Percentiles rank a stretch among this genome's conserved stretches.
phyloP scores from a whole-genome alignment of 176 grass and related monocot species.

The Cenchrus purpureus region DNA sequence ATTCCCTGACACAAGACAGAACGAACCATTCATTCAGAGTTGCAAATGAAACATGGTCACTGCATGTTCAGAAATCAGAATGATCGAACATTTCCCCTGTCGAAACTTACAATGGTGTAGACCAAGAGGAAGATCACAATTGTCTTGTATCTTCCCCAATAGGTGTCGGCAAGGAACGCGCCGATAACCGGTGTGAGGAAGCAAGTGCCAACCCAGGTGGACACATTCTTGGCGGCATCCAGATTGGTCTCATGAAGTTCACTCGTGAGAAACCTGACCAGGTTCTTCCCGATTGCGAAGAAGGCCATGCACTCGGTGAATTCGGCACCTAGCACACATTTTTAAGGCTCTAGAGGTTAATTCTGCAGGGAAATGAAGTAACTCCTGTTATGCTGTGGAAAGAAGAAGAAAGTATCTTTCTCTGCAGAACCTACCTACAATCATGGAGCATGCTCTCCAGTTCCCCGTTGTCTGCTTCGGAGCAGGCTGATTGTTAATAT shows the following conservation, averaged over 20 bases:
- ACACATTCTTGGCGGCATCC: slow-evolving; percentile 21
- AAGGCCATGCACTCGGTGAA: slow-evolving; percentile 31
- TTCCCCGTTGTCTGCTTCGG: slow-evolving; percentile 29
- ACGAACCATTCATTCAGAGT: slow-evolving; percentile 11
- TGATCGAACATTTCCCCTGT: no score
- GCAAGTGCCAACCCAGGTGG: slow-evolving; percentile 21
- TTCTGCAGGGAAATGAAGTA: background rate
- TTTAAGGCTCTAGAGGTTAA: background rate
- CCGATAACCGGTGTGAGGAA: slow-evolving; percentile 39
- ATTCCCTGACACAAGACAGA: slow-evolving; percentile 32
- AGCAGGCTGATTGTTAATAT: slow-evolving; percentile 27
- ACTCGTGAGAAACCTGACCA: slow-evolving; percentile 23
- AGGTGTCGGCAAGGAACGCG: slow-evolving; percentile 39
- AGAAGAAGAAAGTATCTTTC: background rate
- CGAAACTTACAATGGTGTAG: background rate
- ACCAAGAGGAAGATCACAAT: background rate
- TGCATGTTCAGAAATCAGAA: background rate
- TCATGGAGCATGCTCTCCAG: slow-evolving; percentile 48
- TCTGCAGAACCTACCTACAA: slow-evolving; percentile 32
- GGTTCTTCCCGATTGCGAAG: slow-evolving; percentile 30
- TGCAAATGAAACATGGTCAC: background rate
- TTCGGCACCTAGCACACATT: slow-evolving; percentile 1
- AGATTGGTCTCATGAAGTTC: slow-evolving; percentile 39
- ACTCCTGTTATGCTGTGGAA: background rate
- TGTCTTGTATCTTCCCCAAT: slow-evolving; percentile 35